Base-by-base conservation (phyloP, 2,329 filamentous ascomycete species). In the Purpureocillium lavendulum region DNA sequence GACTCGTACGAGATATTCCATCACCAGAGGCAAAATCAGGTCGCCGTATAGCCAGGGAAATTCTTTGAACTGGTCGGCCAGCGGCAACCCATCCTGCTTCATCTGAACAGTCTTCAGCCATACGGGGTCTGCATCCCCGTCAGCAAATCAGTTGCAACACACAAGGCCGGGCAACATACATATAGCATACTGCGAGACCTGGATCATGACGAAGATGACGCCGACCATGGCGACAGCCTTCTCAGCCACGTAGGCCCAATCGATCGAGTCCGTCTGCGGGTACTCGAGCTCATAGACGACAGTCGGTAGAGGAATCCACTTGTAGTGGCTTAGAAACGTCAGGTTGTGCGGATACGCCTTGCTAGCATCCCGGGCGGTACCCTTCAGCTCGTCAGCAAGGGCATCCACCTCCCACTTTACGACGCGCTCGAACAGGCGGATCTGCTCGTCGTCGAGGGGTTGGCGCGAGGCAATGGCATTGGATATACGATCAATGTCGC, bases 211-310 rank as follows among this genome's bases (percentile, higher is more conserved):
- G 51, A 82, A 80, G 30, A 88, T 75, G 40, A 85, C 69, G 7
- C 84, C 84, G 42, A 88, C 74, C 13, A 80, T 82, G 2, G 84
- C 84, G 1, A 70, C 67, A 2, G 71, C 62, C 58, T 89, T 89
- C 58, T 89, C 84, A 7, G 73, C 70, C 4, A 87, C 82, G 52
- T 89, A 89, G 47, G 65, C 68, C 83, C 83, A 87, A 58, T 84
- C 79, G 47, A 86, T 82, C 4, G 59, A 66, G 14, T 84, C 75
- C 5, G 70, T 69, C 33, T 82, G 73, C 2, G 85, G 84, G 51
- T 89, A 89, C 50, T 85, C 80, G 33, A 85, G 71, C 55, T 90
- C 85, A 56, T 89, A 90, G 12, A 88, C 82, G 4, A 88, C 64
- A 1, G 84, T 89, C 4, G 85, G 85, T 9, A 89, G 67, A 33